A percentile compares a stretch with the other conserved stretches of the same genome.
Evolutionary conservation across 148 eudicot species (phyloP).

Genomic region (Nepenthes gracilis): DNA sequence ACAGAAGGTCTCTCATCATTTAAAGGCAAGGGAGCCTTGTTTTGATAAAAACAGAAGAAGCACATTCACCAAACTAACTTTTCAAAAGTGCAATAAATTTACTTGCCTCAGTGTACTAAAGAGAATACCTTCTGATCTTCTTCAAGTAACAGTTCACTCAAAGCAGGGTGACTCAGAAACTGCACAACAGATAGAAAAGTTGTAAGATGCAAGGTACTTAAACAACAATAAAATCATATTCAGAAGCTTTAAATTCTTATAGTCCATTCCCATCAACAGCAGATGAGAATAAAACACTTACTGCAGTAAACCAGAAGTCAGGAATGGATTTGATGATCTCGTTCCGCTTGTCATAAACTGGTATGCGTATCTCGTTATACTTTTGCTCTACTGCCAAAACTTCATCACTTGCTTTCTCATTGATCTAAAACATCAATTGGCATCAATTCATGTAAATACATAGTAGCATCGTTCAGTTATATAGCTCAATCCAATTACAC

Average conservation of each 20-base stretch:
- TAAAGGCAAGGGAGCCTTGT: background rate
- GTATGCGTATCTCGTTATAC: constrained; percentile 75
- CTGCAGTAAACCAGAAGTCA: constrained; percentile 93
- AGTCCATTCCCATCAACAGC: background rate
- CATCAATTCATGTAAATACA: background rate
- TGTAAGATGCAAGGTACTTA: background rate
- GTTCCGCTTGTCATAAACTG: constrained; percentile 76
- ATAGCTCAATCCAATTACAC: background rate
- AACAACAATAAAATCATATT: background rate
- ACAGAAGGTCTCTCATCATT: background rate
- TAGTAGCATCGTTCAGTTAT: background rate
- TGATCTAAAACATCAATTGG: constrained; percentile 33
- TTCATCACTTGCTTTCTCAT: constrained; percentile 86
- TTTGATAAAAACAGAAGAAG: too few species aligned
- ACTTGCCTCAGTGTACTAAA: background rate
- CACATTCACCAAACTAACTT: too few species aligned
- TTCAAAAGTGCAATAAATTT: background rate
- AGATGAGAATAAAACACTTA: constrained; percentile 20
- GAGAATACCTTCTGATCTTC: constrained; percentile 78
- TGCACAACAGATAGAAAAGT: constrained; percentile 21
- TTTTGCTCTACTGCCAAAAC: constrained; percentile 87
- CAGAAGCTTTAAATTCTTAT: background rate
- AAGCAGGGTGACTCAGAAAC: constrained; percentile 95
- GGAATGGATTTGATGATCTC: constrained; percentile 72
- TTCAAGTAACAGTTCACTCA: constrained; percentile 60